These are phyloP conservation scores for Alternaria postmessia DNA, from an alignment of 2,329 filamentous ascomycete genomes.

Conservation along the genomic window DNA sequence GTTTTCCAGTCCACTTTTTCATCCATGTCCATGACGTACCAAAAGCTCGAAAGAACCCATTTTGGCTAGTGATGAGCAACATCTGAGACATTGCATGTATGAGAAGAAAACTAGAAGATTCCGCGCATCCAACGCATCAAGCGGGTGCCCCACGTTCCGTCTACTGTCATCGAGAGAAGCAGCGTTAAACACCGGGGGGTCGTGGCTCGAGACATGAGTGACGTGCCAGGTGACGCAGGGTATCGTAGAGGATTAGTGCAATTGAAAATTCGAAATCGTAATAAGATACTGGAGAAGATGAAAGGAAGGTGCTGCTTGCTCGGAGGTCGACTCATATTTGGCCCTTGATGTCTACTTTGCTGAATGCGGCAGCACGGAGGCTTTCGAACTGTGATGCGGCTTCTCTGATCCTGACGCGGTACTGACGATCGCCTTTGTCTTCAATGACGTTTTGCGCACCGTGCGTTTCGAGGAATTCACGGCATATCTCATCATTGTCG, in stretches of 20 bases:
- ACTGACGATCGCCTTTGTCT: constrained; percentile 67
- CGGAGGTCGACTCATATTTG: constrained; percentile 74
- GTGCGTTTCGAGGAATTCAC: constrained; percentile 87
- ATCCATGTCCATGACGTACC: constrained; percentile 28
- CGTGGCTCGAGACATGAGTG: constrained; percentile 32
- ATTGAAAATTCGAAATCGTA: constrained; percentile 19
- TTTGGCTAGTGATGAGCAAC: constrained; percentile 19
- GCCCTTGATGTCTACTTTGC: constrained; percentile 94
- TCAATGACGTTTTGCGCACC: constrained; percentile 78
- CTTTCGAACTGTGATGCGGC: constrained; percentile 72
- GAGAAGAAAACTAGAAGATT: constrained; percentile 40
- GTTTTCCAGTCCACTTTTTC: constrained; percentile 24
- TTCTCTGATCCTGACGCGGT: constrained; percentile 67
- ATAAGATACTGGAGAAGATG: constrained; percentile 12
- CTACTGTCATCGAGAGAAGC: constrained; percentile 34
- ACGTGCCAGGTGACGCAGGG: constrained; percentile 36
- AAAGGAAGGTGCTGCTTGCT: constrained; percentile 15
- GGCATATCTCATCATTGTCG: constrained; percentile 88
- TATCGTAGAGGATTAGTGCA: constrained; percentile 28
- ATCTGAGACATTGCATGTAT: constrained; percentile 41
- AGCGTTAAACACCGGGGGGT: constrained; percentile 34
- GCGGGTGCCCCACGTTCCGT: constrained; percentile 45
- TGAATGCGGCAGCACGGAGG: constrained; percentile 77
- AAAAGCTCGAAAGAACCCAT: constrained; percentile 16
- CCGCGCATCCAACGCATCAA: constrained; percentile 39